Conservation (phyloP, 2,329 filamentous ascomycete genomes). For the Aspergillus quadricinctus region DNA sequence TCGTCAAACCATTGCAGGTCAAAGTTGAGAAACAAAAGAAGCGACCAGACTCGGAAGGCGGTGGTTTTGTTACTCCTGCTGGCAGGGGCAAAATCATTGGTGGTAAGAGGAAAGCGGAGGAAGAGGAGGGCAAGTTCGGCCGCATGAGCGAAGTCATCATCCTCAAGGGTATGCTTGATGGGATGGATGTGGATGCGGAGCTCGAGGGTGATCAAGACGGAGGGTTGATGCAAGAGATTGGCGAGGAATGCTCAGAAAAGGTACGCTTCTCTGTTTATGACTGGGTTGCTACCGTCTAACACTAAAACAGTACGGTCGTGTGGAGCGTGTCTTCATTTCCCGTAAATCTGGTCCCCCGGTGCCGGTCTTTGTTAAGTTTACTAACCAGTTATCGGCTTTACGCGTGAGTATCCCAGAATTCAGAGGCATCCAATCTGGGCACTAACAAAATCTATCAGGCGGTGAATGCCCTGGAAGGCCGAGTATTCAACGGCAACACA, state of each 20-base stretch:
- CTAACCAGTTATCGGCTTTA: constrained; percentile 75
- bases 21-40: constrained; percentile 84
- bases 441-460: constrained; percentile 51
- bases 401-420: constrained; percentile 56
- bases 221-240: constrained; percentile 84
- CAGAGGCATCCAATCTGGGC: neutral
- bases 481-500: constrained; percentile 80
- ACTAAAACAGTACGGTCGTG: constrained; percentile 65
- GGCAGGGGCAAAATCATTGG: constrained; percentile 77
- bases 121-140: constrained; percentile 58
- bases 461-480: constrained; percentile 82
- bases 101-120: constrained; percentile 55
- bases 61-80: constrained; percentile 67
- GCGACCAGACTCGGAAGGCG: constrained; percentile 71
- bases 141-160: constrained; percentile 78
- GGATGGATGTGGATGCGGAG: constrained; percentile 75
- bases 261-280: constrained; percentile 34
- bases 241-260: constrained; percentile 84
- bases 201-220: constrained; percentile 58
- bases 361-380: constrained; percentile 91
- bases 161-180: constrained; percentile 78
- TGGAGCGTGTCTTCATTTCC: constrained; percentile 75
- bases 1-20: constrained; percentile 76
- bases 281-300: constrained; percentile 1
- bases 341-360: constrained; percentile 49